A percentile compares a stretch with the other conserved stretches of the same genome.
phyloP scores from a whole-genome alignment of 2,329 filamentous ascomycete species.

The Tolypocladium tropicale region DNA sequence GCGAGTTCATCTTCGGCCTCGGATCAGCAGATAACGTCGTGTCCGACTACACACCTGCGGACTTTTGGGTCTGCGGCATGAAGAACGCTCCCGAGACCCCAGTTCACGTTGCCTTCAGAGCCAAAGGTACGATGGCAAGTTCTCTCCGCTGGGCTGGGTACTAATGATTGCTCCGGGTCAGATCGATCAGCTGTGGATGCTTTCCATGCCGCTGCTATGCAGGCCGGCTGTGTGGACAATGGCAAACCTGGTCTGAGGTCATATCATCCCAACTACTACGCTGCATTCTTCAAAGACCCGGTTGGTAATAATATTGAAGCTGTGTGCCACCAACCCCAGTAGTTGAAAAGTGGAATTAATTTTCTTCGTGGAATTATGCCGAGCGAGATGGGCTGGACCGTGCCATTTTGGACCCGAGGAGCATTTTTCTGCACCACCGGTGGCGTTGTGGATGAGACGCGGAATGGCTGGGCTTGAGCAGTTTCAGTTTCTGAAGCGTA shows the following conservation, averaged over 20 bases:
- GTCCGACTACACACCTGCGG: conserved; percentile 7
- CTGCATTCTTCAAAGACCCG: conserved; percentile 38
- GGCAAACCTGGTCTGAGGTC: conserved; percentile 34
- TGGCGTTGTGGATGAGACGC: too few species aligned
- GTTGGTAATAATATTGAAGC: conserved; percentile 43
- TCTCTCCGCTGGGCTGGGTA: not conserved
- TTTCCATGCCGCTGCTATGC: conserved; percentile 29
- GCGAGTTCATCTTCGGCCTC: conserved; percentile 19
- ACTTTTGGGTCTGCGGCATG: conserved; percentile 22
- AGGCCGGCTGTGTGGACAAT: conserved; percentile 36
- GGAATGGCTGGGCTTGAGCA: too few species aligned
- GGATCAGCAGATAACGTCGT: conserved; percentile 11
- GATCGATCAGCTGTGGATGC: conserved; percentile 30
- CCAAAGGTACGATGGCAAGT: conserved; percentile 14
- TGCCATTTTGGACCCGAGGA: too few species aligned
- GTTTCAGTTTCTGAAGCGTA: not conserved
- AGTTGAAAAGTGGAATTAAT: too few species aligned
- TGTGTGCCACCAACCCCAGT: conserved; percentile 12
- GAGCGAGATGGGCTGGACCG: too few species aligned
- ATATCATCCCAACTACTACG: conserved; percentile 38
- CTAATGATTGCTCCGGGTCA: conserved; percentile 7
- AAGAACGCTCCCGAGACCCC: conserved; percentile 5
- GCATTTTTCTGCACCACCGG: too few species aligned
- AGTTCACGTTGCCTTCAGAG: conserved; percentile 20
- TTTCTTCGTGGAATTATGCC: not conserved